A percentile compares a stretch with the other conserved stretches of the same genome.
phyloP scores from a whole-genome alignment of 176 grass and related monocot genomes.

The Dendrocalamus sinicus region DNA sequence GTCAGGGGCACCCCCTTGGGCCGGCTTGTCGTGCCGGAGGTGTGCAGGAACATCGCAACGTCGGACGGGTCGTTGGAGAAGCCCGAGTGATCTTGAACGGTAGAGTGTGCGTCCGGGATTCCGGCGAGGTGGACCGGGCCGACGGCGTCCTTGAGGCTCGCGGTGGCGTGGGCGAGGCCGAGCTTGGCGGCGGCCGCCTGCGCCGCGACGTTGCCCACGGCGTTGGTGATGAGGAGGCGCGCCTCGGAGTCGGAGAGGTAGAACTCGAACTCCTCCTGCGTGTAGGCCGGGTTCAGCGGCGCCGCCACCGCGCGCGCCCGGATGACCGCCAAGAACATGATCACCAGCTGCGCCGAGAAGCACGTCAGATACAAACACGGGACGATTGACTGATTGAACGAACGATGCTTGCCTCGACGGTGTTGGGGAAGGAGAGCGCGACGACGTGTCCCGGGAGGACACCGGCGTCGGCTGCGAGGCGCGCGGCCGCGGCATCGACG shows the following conservation, averaged over 20 bases:
- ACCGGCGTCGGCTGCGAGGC: constrained; percentile 36
- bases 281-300: constrained; percentile 84
- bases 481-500: constrained; percentile 62
- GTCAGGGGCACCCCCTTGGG: constrained; percentile 88
- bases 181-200: constrained; percentile 62
- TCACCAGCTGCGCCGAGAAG: constrained; percentile 61
- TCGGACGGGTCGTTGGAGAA: constrained; percentile 56
- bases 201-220: constrained; percentile 66
- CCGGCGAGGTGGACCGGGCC: constrained; percentile 43
- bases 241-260: constrained; percentile 83
- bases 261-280: constrained; percentile 87
- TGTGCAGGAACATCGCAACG: constrained; percentile 85
- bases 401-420: constrained; percentile 54
- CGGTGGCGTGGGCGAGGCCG: constrained; percentile 47
- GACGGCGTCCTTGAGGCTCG: constrained; percentile 40
- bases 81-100: background rate
- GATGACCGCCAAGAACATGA: constrained; percentile 79
- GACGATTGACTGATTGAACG: background rate
- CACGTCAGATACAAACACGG: background rate
- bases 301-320: constrained; percentile 70
- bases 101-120: background rate
- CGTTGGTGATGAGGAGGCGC: constrained; percentile 62
- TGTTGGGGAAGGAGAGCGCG: constrained; percentile 85
- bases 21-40: constrained; percentile 91
- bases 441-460: constrained; percentile 63